Evolutionary conservation across 495 filamentous ascomycete genomes (phyloP), one percentile per base, ranked within the genome.

Genomic region (Talaromyces nanjingensis): DNA sequence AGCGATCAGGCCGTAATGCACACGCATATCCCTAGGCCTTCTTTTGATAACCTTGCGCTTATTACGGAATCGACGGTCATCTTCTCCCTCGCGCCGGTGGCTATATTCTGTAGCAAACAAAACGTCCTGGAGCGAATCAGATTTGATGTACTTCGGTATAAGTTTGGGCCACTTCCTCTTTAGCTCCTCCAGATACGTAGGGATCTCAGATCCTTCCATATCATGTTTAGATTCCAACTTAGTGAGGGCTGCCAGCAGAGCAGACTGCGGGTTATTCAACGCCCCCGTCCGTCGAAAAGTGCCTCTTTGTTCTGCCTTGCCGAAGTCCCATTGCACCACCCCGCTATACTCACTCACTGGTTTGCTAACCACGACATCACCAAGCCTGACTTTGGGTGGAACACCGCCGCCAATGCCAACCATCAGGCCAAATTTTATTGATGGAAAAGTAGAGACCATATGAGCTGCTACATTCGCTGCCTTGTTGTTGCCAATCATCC

Each of bases 371-470:
- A 72, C 68, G 9, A 72, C 65, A 65, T 72, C 67, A 6, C 70
- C 70, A 14, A 71, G 62, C 54, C 66, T 60, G 33, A 72, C 66
- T 8, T 31, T 31, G 29, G 29, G 29, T 31, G 71, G 70, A 25
- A 69, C 64, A 22, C 79, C 79, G 27, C 78, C 79, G 33, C 75
- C 79, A 53, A 82, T 78, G 29, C 81, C 81, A 12, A 84, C 80
- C 71, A 84, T 78, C 31, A 85, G 67, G n/a, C 74, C 68, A 60
- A 82, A 68, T 33, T 31, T 31, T 7, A 31, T 31, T 7, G 29
- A 29, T 31, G 29, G 29, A 7, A 31, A 31, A 7, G 29, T 31
- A 31, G 29, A 31, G 6, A 31, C 29, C 29, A 31, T 31, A 31
- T 31, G 29, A 7, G 29, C 29, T 31, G 29, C 29, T 31, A 31